A percentile compares a stretch with the other conserved stretches of the same genome.
Evolutionary conservation across 352 stramenopile species (phyloP).

Genomic region (Globisporangium solare): DNA sequence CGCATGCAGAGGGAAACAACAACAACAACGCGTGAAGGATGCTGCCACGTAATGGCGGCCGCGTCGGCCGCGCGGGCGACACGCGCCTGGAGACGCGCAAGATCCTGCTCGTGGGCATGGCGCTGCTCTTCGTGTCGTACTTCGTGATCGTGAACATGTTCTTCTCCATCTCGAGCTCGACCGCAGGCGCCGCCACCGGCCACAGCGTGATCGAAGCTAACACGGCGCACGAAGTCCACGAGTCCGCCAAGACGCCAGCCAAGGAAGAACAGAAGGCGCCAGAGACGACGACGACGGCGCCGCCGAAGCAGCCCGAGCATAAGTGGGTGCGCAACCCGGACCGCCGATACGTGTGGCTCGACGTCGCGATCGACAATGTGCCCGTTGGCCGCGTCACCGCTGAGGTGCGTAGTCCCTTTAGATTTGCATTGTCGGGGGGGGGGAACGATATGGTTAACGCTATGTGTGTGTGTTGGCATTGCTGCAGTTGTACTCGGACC

Average conservation of each 20-base stretch:
- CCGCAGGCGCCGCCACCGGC: neutral
- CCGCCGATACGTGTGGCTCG: conserved; percentile 84
- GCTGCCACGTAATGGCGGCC: conserved; percentile 28
- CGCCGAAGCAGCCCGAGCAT: conserved; percentile 4
- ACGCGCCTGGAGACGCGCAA: conserved; percentile 41
- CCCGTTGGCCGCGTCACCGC: conserved; percentile 66
- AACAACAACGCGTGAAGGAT: conserved; percentile 13
- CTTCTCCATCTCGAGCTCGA: conserved; percentile 35
- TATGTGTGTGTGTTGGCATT: neutral
- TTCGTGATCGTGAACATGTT: conserved; percentile 63
- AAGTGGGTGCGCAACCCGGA: conserved; percentile 53
- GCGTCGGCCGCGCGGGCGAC: neutral
- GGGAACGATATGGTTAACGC: no score
- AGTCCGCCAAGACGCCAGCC: conserved; percentile 12
- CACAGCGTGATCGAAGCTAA: conserved; percentile 6
- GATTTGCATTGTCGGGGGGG: neutral
- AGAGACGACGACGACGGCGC: neutral
- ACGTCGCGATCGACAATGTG: conserved; percentile 74
- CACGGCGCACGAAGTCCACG: conserved; percentile 11
- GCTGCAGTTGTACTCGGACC: conserved; percentile 87
- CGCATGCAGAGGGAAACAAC: no score
- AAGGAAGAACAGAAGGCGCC: conserved; percentile 2
- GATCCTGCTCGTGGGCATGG: conserved; percentile 44
- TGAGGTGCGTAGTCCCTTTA: conserved; percentile 30
- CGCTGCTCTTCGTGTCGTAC: conserved; percentile 58